phyloP scores from a whole-genome alignment of 495 filamentous ascomycete species.

The Aspergillus biplanus region DNA sequence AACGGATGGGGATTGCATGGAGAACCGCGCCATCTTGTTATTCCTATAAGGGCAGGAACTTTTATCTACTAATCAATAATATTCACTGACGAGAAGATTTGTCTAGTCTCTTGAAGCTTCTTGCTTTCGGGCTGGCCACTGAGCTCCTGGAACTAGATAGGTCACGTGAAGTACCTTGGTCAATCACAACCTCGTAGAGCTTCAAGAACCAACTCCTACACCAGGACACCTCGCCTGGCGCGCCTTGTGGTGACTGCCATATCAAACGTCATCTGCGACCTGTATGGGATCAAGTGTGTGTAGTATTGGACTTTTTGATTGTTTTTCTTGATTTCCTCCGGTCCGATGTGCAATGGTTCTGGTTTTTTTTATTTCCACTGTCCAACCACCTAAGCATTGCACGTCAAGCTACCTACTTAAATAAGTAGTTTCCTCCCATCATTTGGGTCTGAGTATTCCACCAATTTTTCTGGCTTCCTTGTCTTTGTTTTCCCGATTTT shows the following conservation, averaged over 20 bases:
- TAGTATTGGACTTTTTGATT: conserved; percentile 8
- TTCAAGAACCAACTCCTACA: conserved; percentile 28
- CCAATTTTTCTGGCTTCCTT: neutral
- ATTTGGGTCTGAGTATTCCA: neutral
- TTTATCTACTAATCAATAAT: neutral
- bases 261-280: conserved; percentile 10
- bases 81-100: neutral
- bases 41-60: no score
- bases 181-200: conserved; percentile 30
- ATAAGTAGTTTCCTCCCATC: conserved; percentile 7
- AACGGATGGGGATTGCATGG: no score
- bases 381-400: conserved; percentile 13
- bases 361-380: conserved; percentile 1
- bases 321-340: conserved; percentile 14
- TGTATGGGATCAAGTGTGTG: conserved; percentile 2
- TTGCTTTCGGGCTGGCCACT: conserved; percentile 5
- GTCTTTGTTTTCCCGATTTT: neutral
- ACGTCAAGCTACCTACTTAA: conserved; percentile 20
- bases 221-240: conserved; percentile 24
- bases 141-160: conserved; percentile 2
- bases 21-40: no score
- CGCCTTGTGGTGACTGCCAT: conserved; percentile 20
- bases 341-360: conserved; percentile 12
- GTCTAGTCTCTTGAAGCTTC: neutral
- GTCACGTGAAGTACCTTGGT: conserved; percentile 30